Evolutionary conservation across 1,284 basidiomycete species (phyloP), one percentile per base, ranked within the genome.

Genomic region (Ustanciosporium gigantosporum): DNA sequence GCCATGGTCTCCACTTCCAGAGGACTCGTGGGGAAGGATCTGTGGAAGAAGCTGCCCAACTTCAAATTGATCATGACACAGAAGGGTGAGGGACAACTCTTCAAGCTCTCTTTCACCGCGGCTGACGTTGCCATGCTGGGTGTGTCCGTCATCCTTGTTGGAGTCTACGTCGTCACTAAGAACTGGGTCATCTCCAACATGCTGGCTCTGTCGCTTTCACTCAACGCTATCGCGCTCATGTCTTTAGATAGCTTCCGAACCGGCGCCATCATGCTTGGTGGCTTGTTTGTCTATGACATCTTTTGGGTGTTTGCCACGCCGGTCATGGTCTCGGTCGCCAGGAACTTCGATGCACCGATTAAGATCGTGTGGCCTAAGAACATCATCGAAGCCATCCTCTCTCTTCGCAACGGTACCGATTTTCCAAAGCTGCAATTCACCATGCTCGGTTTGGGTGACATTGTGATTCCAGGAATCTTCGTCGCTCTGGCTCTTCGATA

Each of bases 361-460:
- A 71, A 70, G n/a, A 84, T 87, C 60, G 81, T 82, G 17, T 79
- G 23, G 78, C 80, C 34, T 80, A 79, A 31, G 79, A 83, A 69
- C 46, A 48, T 74, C 5, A 14, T 66, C 25, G 52, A 66, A 2
- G 62, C 53, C 1, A 4, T 65, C 4, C 16, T 21, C 16, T 56
- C 62, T 17, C 36, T 61, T 3, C 40, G 36, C 20, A 35, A 46
- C 11, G 34, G 46, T 16, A 39, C 50, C 21, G 39, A 48, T 11
- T 35, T 50, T 36, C 53, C 66, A 21, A 53, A 74, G 37, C 70
- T 76, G 38, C 89, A 90, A 9, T 90, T 86, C 77, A 89, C 91
- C 29, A 89, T 97, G 86, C 86, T 98, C 21, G 94, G 94, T 5
- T 82, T 97, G 31, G 91, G 94, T 23, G 90, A 92, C 75, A 86